Base-by-base conservation (phyloP, 1,284 basidiomycete genomes). In the Phlebopus sp. region DNA sequence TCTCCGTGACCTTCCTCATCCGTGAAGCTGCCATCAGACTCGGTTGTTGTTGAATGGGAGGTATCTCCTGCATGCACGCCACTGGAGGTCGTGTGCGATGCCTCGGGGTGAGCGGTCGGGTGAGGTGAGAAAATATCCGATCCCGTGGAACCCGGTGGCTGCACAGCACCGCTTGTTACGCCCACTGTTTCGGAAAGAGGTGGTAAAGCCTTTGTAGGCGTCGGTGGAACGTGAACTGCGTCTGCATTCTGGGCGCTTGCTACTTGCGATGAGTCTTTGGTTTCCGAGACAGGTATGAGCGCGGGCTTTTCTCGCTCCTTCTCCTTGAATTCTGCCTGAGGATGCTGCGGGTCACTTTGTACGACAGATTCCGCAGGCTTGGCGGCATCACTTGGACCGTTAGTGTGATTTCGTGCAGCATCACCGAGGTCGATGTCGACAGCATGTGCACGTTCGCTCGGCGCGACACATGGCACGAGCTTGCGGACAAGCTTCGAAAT, bases 91-190 rank as follows among this genome's bases (percentile, higher is more conserved):
- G 63, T 14, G 13, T 58, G 55, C 14, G 64, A 49, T 27, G 51
- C 17, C 17, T 69, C 63, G 19, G 60, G 52, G 31, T 59, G 61
- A 1, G 62, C 48, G 37, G 41, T 46, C 25, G 62, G 54, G 37
- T 66, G 53, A 34, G 63, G 58, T 37, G 63, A 69, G 46, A 69
- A 67, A 39, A 69, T 50, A 30, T 67, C 63, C 5, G 63, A 49
- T 3, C 68, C 79, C 17, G 73, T 76, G 29, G 79, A 78, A 19
- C 79, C 79, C 19, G 80, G 78, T 5, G 78, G 67, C 48, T 81
- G 78, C 13, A 79, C 78, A 13, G 76, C 76, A 30, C 76, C 78
- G 32, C 76, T 77, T 5, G 78, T 77, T 42, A 78, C 57, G 29
- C 71, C 75, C 57, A 75, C 75, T 11, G 76, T 76, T 54, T 79